Base-by-base conservation (phyloP, 2,329 filamentous ascomycete species). In the Neobulgaria alba region DNA sequence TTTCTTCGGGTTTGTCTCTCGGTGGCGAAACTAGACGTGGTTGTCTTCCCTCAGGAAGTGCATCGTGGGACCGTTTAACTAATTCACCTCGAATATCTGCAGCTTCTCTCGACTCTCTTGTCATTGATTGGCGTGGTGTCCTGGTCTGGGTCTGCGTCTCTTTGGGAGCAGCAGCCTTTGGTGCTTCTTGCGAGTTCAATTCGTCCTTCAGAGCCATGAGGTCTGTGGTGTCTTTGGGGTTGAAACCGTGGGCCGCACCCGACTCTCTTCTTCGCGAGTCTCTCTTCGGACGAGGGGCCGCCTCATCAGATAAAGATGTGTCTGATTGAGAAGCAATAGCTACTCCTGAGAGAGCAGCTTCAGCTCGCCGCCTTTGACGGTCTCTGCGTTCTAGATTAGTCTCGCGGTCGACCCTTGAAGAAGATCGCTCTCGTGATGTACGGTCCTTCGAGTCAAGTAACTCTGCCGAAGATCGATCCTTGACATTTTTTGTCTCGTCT, bases 1-100 rank as follows among this genome's bases (percentile, higher is more conserved):
- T 83, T 30, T 73, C 72, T 14, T 85, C 81, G 15, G 69, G 66
- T 55, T 77, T 73, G n/a, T 55, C 72, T 62, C 41, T 81, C 2
- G 69, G 82, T 1, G 85, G 85, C 4, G 84, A 82, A 14, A 92
- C 83, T 3, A 92, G 66, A n/a, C 77, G 73, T 66, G 46, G 36
- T 45, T 55, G 52, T 29, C 49, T 45, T 1, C 57, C 55, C 10
- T 43, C 34, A 10, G 52, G 42, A 12, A 26, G 7, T 7, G 23
- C 7, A 12, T 26, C 23, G 12, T 12, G 23, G 12, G 23, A 12
- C 7, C 23, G 23, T 7, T 12, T 7, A n/a, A n/a, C n/a, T 2
- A 58, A 42, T 23, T 56, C 54, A 2, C 42, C 40, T 5, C 51
- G 48, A n/a, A 54, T 52, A 10, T 53, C 48, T 7, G 48, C 47